These are phyloP conservation scores for Cytospora mali DNA, from an alignment of 2,329 filamentous ascomycete genomes.

Conservation along the genomic window DNA sequence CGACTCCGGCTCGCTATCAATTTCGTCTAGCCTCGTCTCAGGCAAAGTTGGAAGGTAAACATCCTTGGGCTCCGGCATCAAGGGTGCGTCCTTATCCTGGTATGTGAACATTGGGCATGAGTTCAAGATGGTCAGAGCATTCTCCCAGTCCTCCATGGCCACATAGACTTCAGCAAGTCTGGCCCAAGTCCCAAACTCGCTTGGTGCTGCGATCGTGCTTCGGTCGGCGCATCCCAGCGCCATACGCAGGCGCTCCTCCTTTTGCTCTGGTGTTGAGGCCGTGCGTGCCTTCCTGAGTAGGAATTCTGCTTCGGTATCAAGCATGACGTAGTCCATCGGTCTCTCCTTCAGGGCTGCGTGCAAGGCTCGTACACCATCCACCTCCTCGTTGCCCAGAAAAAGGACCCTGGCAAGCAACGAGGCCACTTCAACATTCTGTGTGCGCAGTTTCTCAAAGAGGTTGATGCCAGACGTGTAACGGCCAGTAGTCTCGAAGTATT, in stretches of 20 bases:
- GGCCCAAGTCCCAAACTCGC: conserved; percentile 97
- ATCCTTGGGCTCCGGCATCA: conserved; percentile 90
- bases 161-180: conserved; percentile 92
- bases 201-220: conserved; percentile 91
- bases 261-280: conserved; percentile 56
- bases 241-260: conserved; percentile 74
- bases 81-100: conserved; percentile 93
- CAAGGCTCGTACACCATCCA: conserved; percentile 87
- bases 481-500: conserved; percentile 94
- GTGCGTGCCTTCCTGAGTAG: conserved; percentile 77
- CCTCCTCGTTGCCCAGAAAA: conserved; percentile 94
- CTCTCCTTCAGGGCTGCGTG: conserved; percentile 87
- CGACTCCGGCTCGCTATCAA: conserved; percentile 86
- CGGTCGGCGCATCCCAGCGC: conserved; percentile 92
- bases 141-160: conserved; percentile 92
- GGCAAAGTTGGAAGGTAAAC: conserved; percentile 84
- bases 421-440: conserved; percentile 89
- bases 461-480: conserved; percentile 96
- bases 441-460: conserved; percentile 91
- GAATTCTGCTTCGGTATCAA: conserved; percentile 93
- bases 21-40: conserved; percentile 91
- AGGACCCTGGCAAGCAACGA: conserved; percentile 89
- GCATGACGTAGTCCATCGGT: conserved; percentile 96
- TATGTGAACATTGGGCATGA: conserved; percentile 99
- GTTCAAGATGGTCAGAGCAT: conserved; percentile 91